phyloP scores from a whole-genome alignment of 371 early-diverging fungal species.

The Haplosporangium sp. region DNA sequence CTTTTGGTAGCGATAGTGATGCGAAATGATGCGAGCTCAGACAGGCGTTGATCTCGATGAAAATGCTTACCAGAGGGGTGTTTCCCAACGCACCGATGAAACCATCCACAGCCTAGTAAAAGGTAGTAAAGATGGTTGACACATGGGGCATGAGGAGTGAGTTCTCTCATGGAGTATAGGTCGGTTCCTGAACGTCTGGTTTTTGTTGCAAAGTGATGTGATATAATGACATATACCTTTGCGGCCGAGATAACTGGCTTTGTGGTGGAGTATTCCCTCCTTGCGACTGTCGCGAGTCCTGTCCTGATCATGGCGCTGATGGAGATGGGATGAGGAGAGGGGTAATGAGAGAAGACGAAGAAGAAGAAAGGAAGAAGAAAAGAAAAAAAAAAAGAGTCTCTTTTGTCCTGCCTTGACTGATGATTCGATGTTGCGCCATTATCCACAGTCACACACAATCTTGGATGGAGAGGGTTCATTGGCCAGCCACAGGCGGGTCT shows the following conservation, averaged over 20 bases:
- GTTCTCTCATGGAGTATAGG: not conserved
- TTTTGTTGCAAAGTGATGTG: not conserved
- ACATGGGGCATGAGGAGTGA: not conserved
- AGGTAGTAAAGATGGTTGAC: not conserved
- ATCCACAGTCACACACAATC: not conserved
- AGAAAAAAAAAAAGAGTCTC: not conserved
- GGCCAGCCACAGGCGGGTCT: not conserved
- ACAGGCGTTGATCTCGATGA: not conserved
- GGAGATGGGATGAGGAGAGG: not conserved
- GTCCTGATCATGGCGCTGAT: conserved; percentile 37
- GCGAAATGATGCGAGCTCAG: conserved; percentile 6
- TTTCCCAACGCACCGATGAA: conserved; percentile 94
- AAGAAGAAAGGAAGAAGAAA: not conserved
- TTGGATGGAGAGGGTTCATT: not conserved
- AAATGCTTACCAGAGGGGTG: conserved; percentile 84
- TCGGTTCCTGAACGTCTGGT: not conserved
- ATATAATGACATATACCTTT: conserved; percentile 20
- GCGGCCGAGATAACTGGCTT: conserved; percentile 57
- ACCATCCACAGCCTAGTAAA: conserved; percentile 63
- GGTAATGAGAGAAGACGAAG: not conserved
- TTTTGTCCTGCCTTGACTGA: not conserved
- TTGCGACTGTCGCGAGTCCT: conserved; percentile 51
- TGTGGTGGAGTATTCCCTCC: conserved; percentile 60
- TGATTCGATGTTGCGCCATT: not conserved
- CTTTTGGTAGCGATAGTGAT: conserved; percentile 2